Base-by-base conservation (phyloP, 352 stramenopile species). In the Pythium insidiosum region DNA sequence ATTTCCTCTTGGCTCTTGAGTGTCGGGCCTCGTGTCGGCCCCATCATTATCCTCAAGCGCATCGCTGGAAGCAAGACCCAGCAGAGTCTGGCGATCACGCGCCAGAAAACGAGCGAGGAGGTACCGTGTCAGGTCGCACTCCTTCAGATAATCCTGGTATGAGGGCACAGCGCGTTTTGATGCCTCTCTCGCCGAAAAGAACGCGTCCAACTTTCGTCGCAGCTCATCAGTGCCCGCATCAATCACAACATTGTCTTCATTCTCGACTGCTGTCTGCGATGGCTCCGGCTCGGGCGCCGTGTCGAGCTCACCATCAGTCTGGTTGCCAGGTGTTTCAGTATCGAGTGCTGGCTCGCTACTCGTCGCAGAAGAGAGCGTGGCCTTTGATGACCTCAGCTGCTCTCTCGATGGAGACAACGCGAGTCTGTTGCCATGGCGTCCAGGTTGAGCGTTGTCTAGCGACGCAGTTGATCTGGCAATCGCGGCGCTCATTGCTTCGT, bases 401-500 rank as follows among this genome's bases (percentile, higher is more conserved):
- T 47, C 34, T 45, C 39, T 28, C 13, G 48, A 56, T 6, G 48
- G 34, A 12, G 48, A 56, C 1, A 29, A 0, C 2, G 16, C 5
- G 29, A 49, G 28, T 3, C 22, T 33, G 28, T 37, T 48, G 15
- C 6, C 20, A 4, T 31, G 29, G 7, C 31, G 38, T 26, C 21
- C 24, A 1, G 12, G 12, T n/a, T n/a, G n/a, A n/a, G n/a, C n/a
- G n/a, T n/a, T n/a, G n/a, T n/a, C n/a, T n/a, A n/a, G n/a, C n/a
- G n/a, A n/a, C n/a, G 10, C 28, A 6, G 45, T 33, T 6, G 43
- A 1, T 26, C 47, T 60, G 4, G 40, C 15, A 4, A 60, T 50
- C 6, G 37, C 19, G 19, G 47, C n/a, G 18, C 43, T 26, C 58
- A 83, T 55, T 4, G 53, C 56, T 21, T 88, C 77, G 38, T 88